phyloP scores from a whole-genome alignment of 2,329 filamentous ascomycete species.

The Calonectria henricotiae region DNA sequence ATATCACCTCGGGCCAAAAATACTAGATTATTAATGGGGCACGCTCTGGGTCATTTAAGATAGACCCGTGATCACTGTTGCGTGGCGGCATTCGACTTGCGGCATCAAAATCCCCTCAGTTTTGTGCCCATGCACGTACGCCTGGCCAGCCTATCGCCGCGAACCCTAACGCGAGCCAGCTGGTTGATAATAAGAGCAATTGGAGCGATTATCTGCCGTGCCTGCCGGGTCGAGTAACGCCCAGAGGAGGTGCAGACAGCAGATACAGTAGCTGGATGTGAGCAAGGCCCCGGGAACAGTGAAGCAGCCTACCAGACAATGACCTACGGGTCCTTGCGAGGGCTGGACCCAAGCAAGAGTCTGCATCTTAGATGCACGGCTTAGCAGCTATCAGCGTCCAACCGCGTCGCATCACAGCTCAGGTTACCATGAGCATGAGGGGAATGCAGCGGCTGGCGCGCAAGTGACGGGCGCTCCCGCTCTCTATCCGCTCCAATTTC shows the following conservation, averaged over 20 bases:
- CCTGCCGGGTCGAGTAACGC: constrained; percentile 30
- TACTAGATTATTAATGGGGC: constrained; percentile 14
- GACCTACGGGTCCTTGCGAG: constrained; percentile 22
- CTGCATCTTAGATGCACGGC: constrained; percentile 31
- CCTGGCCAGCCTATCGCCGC: constrained; percentile 20
- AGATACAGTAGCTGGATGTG: constrained; percentile 20
- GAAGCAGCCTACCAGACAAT: constrained; percentile 29
- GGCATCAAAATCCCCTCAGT: constrained; percentile 27
- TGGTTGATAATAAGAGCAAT: constrained; percentile 23
- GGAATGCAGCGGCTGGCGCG: constrained; percentile 51
- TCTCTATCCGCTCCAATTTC: constrained; percentile 39
- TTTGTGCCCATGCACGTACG: constrained; percentile 1
- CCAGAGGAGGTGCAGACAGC: constrained; percentile 17
- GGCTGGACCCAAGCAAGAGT: constrained; percentile 13
- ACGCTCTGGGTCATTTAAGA: constrained; percentile 7
- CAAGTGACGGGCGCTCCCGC: constrained; percentile 52
- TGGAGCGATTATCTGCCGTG: constrained; percentile 33
- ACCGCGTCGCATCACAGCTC: constrained; percentile 39
- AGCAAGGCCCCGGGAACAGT: constrained; percentile 13
- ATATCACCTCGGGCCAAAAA: constrained; percentile 20
- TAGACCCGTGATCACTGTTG: constrained; percentile 10
- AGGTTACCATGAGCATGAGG: constrained; percentile 30
- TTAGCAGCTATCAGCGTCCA: constrained; percentile 40
- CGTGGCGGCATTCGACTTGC: constrained; percentile 25
- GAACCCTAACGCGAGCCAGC: constrained; percentile 11